These are phyloP conservation scores for Metschnikowia kofuensis DNA, from an alignment of 805 yeast species.

Conservation along the genomic window DNA sequence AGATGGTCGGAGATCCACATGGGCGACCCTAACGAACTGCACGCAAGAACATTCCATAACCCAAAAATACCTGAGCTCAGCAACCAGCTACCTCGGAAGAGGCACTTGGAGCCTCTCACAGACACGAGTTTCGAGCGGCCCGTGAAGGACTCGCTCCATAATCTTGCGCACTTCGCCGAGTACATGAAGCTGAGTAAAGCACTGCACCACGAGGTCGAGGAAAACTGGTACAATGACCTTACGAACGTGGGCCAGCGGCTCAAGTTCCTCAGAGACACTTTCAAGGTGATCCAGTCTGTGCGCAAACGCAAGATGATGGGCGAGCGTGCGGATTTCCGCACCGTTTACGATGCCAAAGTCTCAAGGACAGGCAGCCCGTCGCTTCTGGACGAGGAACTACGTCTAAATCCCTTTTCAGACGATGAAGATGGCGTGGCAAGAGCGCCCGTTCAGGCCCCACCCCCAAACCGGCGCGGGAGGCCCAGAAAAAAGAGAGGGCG, in stretches of 20 bases:
- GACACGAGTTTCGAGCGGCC: conserved; percentile 11
- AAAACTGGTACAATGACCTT: conserved; percentile 16
- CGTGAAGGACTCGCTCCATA: conserved; percentile 11
- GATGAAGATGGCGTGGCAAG: conserved; percentile 12
- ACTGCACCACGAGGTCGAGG: conserved; percentile 4
- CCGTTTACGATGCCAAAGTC: conserved; percentile 8
- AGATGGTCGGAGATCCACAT: conserved; percentile 15
- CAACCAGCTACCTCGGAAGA: conserved; percentile 3
- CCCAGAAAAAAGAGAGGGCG: conserved; percentile 16
- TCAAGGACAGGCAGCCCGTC: conserved; percentile 13
- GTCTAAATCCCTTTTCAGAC: conserved; percentile 6
- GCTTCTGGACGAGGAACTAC: conserved; percentile 16
- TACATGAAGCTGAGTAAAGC: not conserved
- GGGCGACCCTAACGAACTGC: conserved; percentile 2
- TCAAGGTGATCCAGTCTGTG: conserved; percentile 18
- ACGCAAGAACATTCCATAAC: not conserved
- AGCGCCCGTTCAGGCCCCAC: not conserved
- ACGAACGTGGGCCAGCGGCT: conserved; percentile 19
- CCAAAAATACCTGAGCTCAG: not conserved
- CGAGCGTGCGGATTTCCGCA: conserved; percentile 17
- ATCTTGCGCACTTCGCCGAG: conserved; percentile 8
- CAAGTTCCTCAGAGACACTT: conserved; percentile 18
- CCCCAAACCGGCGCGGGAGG: conserved; percentile 16
- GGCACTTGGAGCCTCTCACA: conserved; percentile 8
- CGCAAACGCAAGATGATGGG: conserved; percentile 19